phyloP scores from a whole-genome alignment of 2,329 filamentous ascomycete genomes.

The Claviceps spartinae region DNA sequence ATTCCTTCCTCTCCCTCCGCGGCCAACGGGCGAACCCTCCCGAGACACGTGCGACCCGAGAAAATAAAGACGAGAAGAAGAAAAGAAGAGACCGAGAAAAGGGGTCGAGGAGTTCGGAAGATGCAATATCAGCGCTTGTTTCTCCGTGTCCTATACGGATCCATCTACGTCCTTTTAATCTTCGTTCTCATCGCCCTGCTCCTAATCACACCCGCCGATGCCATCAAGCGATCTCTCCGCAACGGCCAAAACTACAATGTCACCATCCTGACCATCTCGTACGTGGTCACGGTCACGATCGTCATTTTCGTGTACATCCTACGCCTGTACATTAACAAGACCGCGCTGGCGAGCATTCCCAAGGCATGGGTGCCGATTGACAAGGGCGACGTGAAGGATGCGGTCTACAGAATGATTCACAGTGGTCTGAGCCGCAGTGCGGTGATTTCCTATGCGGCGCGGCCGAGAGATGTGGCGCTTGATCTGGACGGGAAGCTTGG shows the following conservation, averaged over 20 bases:
- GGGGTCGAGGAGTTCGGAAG: not conserved
- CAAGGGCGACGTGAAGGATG: constrained; percentile 64
- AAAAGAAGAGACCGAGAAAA: not conserved
- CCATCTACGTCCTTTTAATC: constrained; percentile 63
- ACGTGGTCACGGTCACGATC: constrained; percentile 57
- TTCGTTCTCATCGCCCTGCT: constrained; percentile 60
- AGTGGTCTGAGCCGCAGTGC: constrained; percentile 64
- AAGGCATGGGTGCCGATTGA: constrained; percentile 78
- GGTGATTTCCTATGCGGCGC: constrained; percentile 58
- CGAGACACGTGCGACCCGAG: not conserved
- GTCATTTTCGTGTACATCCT: constrained; percentile 66
- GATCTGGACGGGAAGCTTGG: constrained; percentile 9
- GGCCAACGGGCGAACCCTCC: not conserved
- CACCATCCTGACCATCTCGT: constrained; percentile 65
- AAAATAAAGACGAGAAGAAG: not conserved
- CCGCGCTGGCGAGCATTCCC: constrained; percentile 67
- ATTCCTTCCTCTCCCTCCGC: not conserved
- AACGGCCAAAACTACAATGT: constrained; percentile 62
- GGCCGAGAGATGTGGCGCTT: constrained; percentile 16
- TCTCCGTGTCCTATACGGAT: constrained; percentile 70
- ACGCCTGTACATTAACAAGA: constrained; percentile 77
- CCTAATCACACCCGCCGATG: constrained; percentile 66
- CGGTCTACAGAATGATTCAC: constrained; percentile 63
- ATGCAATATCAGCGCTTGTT: constrained; percentile 31
- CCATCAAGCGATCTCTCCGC: constrained; percentile 61